phyloP scores from a whole-genome alignment of 768 basidiomycete genomes.

The Leucocoprinus birnbaumii region DNA sequence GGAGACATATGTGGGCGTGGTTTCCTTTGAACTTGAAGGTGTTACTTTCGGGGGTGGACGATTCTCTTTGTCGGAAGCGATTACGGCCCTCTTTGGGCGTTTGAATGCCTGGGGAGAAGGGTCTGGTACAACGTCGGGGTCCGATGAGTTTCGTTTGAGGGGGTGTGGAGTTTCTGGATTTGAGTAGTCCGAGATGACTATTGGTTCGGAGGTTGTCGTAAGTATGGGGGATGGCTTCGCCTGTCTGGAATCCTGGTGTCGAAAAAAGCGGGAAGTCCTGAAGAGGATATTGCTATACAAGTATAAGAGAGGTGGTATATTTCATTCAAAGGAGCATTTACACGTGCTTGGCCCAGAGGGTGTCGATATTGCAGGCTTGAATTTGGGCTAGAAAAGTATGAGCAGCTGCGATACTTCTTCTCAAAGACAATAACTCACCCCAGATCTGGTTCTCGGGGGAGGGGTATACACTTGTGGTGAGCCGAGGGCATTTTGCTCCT shows the following conservation, averaged over 20 bases:
- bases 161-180: conserved; percentile 26
- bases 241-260: conserved; percentile 38
- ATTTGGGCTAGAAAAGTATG: conserved; percentile 30
- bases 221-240: conserved; percentile 18
- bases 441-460: not conserved
- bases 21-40: not conserved
- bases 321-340: not conserved
- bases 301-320: not conserved
- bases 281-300: conserved; percentile 10
- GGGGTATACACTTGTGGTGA: conserved; percentile 1
- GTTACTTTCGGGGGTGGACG: conserved; percentile 1
- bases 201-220: conserved; percentile 19
- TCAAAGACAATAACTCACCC: not conserved
- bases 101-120: conserved; percentile 28
- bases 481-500: conserved; percentile 4
- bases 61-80: conserved; percentile 36
- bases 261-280: conserved; percentile 37
- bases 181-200: conserved; percentile 35
- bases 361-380: conserved; percentile 37
- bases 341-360: not conserved
- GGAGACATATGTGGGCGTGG: not conserved
- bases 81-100: conserved; percentile 25
- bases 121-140: conserved; percentile 28
- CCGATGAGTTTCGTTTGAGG: conserved; percentile 40
- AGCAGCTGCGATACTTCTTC: not conserved